Evolutionary conservation across 352 stramenopile species (phyloP), one percentile per base, ranked within the genome.

Genomic region (Phytophthora pinifolia): DNA sequence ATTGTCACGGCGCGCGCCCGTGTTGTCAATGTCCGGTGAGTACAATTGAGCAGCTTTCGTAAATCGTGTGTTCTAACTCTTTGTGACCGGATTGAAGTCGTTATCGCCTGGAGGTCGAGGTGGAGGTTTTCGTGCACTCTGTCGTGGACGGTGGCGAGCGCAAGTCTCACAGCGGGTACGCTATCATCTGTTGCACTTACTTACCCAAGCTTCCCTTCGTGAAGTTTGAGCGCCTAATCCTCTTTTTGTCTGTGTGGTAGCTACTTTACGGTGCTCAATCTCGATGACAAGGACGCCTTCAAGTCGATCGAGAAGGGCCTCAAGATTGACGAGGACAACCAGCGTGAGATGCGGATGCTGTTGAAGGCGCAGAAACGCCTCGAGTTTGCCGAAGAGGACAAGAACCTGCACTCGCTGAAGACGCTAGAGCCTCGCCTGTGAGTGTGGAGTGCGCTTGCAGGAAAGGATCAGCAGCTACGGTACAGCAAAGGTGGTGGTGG

Each of bases 21-120:
- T 34, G 72, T 90, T 29, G 73, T 79, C 33, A 83, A 72, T 47
- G 77, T 88, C 36, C 72, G 76, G 80, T 90, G 47, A 41, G 78
- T 63, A 39, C 39, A 8, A 32, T 5, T 15, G 46, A 41, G 36
- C n/a, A 45, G 9, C 17, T 12, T 46, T 46, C 22, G 22, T 6
- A 27, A 6, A 27, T 5, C 22, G 22, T 27, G 22, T 27, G 22
- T 27, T 27, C 22, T 27, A 27, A 6, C 34, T 53, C 45, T 46
- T 38, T 38, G 18, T 58, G 22, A n/a, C 47, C 6, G 32, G 2
- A 14, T 53, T 45, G 37, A 48, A 84, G 74, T 41, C 70, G 70
- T 30, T 79, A 73, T 67, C 62, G 67, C 14, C 44, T 85, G n/a
- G 77, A 88, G 42, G 77, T 88, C 3, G 77, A 88, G 53, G 74